Evolutionary conservation across 306 rosid genomes (phyloP), one percentile per base, ranked within the genome.

Genomic region (Urtica urens): DNA sequence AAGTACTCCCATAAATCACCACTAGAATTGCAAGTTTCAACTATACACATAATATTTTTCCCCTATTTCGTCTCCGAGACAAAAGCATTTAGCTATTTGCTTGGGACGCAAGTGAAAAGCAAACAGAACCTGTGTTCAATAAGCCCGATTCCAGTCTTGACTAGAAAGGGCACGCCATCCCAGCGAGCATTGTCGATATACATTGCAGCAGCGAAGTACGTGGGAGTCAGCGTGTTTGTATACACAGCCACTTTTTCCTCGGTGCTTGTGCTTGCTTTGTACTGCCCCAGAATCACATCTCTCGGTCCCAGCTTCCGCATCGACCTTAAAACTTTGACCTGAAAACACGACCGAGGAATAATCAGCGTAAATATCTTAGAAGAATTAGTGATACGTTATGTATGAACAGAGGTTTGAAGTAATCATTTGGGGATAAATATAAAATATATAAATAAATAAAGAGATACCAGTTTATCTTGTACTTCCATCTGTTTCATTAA

Each of bases 91-190:
- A 10, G n/a, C n/a, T 10, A 28, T 28, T 10, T 4, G 4, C 33
- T 33, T 21, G 20, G 46, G 26, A 0, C 23, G 46, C 9, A 46
- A 37, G n/a, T 9, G 37, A 25, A 41, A 45, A 45, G 57, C 24
- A 61, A 44, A 35, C 53, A 55, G 66, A 67, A 88, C 96, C 87
- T 72, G 82, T 83, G 95, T 48, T 83, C 66, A 61, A 83, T 81
- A 63, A 88, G 96, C 53, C 95, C 94, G 51, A 83, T 45, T 70
- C 96, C 96, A 22, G 88, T 63, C 66, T 78, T 88, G 53, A 88
- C 72, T 72, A 83, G 57, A 66, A 88, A 88, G 33, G 96, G 96
- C 63, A 88, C 96, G 19, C 96, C 96, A 47, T 88, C 95, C 95
- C 96, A 88, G n/a, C 93, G 75, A 55, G 90, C 95, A 69, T 83